These are phyloP conservation scores for Colletotrichum destructivum DNA, from an alignment of 2,329 filamentous ascomycete genomes.

Conservation along the genomic window DNA sequence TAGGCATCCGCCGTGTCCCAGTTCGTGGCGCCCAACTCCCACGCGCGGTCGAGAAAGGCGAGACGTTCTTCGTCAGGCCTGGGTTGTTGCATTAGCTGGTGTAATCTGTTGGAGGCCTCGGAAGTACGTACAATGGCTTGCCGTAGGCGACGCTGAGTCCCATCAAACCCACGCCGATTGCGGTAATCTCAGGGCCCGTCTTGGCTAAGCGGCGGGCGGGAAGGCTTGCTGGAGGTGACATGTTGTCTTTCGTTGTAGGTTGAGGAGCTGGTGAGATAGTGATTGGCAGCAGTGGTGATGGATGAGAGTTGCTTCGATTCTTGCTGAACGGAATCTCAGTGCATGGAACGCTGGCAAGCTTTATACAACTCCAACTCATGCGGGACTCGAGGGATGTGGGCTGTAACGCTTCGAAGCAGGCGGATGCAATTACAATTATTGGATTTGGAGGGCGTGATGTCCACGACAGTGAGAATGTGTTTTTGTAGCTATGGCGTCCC, in stretches of 20 bases:
- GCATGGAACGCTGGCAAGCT: too few species aligned
- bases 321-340: background rate
- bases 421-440: too few species aligned
- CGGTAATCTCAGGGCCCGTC: slow-evolving; percentile 65
- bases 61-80: slow-evolving; percentile 66
- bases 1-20: slow-evolving; percentile 68
- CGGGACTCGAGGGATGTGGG: too few species aligned
- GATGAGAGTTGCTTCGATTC: background rate
- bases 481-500: too few species aligned
- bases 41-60: slow-evolving; percentile 65
- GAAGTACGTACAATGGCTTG: slow-evolving; percentile 25
- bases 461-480: too few species aligned
- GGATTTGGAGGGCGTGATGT: too few species aligned
- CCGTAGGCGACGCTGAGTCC: slow-evolving; percentile 59
- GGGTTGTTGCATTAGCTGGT: slow-evolving; percentile 24
- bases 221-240: slow-evolving; percentile 31
- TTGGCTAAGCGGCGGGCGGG: slow-evolving; percentile 64
- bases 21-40: slow-evolving; percentile 64
- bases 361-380: too few species aligned
- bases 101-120: background rate
- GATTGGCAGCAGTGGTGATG: background rate
- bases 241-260: background rate
- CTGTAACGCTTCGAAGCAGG: too few species aligned
- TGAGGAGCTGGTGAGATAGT: background rate
- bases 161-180: slow-evolving; percentile 70